phyloP scores from a whole-genome alignment of 73 alveolate genomes.

The Paramecium sexaurelia region DNA sequence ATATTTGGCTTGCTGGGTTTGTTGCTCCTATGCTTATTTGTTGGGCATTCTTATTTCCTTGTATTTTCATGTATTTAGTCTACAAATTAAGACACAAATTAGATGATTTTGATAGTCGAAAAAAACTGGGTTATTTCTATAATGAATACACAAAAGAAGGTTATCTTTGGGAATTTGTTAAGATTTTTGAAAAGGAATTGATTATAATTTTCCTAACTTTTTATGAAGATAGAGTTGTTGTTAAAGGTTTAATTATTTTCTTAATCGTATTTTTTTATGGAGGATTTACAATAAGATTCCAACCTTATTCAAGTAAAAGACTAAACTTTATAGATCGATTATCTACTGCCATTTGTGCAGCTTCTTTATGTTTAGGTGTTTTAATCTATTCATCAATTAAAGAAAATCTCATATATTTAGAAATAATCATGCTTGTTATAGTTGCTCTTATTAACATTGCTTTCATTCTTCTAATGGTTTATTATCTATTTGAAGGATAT shows the following conservation, averaged over 20 bases:
- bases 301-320: slow-evolving; percentile 7
- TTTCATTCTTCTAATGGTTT: slow-evolving; percentile 23
- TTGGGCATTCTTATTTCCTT: slow-evolving; percentile 58
- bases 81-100: background rate
- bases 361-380: slow-evolving; percentile 43
- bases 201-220: slow-evolving; percentile 13
- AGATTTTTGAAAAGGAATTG: slow-evolving; percentile 5
- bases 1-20: background rate
- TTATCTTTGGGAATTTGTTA: slow-evolving; percentile 49
- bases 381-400: background rate
- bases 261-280: slow-evolving; percentile 50
- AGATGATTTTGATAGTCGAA: slow-evolving; percentile 20
- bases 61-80: background rate
- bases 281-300: slow-evolving; percentile 27
- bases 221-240: slow-evolving; percentile 47
- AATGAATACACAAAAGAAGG: slow-evolving; percentile 48
- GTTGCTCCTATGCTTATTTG: slow-evolving; percentile 27
- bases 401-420: background rate
- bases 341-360: slow-evolving; percentile 51
- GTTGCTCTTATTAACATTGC: background rate
- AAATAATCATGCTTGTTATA: background rate
- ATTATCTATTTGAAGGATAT: slow-evolving; percentile 53
- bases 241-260: slow-evolving; percentile 17
- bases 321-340: slow-evolving; percentile 31
- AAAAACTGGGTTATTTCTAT: slow-evolving; percentile 20